A percentile compares a stretch with the other conserved stretches of the same genome.
Conservation (phyloP, 2,329 filamentous ascomycete genomes). For the Phialophora tarda region DNA sequence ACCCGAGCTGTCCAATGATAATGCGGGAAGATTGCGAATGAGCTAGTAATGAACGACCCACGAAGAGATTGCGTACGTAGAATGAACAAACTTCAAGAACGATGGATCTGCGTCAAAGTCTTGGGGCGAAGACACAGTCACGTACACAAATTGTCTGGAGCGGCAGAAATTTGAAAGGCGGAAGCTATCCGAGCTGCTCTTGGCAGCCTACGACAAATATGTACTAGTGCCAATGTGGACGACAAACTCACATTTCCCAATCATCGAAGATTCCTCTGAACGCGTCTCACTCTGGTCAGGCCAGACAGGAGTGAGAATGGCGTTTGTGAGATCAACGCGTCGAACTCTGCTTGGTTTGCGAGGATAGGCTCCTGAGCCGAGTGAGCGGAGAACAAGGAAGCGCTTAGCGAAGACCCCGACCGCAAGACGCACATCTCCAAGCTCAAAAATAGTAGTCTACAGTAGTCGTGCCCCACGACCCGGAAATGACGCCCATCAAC, state of each 20-base stretch:
- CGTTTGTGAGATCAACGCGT: slow-evolving; percentile 4
- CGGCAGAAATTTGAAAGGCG: neutral
- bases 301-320: neutral
- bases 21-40: neutral
- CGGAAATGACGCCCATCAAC: slow-evolving; percentile 15
- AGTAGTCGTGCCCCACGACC: neutral
- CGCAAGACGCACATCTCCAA: slow-evolving; percentile 16
- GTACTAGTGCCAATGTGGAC: neutral
- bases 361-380: neutral
- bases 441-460: slow-evolving; percentile 3
- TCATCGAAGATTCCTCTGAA: neutral
- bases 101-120: neutral
- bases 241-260: neutral
- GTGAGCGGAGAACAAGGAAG: slow-evolving; percentile 6
- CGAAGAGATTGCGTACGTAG: neutral
- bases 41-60: neutral
- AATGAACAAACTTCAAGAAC: no score
- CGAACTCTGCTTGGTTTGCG: neutral
- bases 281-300: neutral
- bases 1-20: neutral
- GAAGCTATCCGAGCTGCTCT: neutral
- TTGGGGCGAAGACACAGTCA: neutral
- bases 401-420: slow-evolving; percentile 10
- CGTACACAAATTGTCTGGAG: neutral
- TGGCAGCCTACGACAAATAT: neutral